These are phyloP conservation scores for Mortierella sp. DNA, from an alignment of 371 early-diverging fungal genomes.

Conservation along the genomic window DNA sequence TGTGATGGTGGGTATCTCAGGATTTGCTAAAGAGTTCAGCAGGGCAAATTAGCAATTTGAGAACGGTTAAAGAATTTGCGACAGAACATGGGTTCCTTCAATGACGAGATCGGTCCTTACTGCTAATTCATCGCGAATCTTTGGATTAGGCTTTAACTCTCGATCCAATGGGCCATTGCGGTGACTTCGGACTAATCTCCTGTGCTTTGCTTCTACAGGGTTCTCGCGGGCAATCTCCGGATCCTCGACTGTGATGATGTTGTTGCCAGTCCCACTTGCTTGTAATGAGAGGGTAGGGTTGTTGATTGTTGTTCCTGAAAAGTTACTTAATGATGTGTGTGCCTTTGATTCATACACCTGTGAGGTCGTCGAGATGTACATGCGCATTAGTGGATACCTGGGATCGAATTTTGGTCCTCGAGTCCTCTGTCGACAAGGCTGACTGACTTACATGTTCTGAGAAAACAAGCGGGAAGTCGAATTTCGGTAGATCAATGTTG, in stretches of 20 bases:
- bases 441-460: conserved; percentile 72
- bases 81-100: too few relatives aligned
- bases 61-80: neutral
- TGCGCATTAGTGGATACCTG: too few relatives aligned
- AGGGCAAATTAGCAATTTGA: neutral
- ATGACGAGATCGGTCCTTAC: conserved; percentile 54
- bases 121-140: conserved; percentile 92
- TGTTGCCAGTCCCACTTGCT: conserved; percentile 17
- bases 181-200: conserved; percentile 91
- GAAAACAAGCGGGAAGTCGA: conserved; percentile 93
- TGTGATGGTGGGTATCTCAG: conserved; percentile 92
- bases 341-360: conserved; percentile 30
- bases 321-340: conserved; percentile 3
- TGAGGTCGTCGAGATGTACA: neutral
- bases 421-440: too few relatives aligned
- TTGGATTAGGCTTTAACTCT: conserved; percentile 94
- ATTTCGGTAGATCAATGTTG: conserved; percentile 90
- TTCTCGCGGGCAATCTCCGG: conserved; percentile 85
- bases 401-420: too few relatives aligned
- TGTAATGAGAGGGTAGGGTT: conserved; percentile 20
- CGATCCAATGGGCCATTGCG: conserved; percentile 90
- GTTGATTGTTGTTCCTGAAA: conserved; percentile 20
- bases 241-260: conserved; percentile 66
- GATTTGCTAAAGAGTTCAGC: conserved; percentile 68
- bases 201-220: conserved; percentile 95